Conservation (phyloP, 176 grass and related monocot species). For the Musa schizocarpa region DNA sequence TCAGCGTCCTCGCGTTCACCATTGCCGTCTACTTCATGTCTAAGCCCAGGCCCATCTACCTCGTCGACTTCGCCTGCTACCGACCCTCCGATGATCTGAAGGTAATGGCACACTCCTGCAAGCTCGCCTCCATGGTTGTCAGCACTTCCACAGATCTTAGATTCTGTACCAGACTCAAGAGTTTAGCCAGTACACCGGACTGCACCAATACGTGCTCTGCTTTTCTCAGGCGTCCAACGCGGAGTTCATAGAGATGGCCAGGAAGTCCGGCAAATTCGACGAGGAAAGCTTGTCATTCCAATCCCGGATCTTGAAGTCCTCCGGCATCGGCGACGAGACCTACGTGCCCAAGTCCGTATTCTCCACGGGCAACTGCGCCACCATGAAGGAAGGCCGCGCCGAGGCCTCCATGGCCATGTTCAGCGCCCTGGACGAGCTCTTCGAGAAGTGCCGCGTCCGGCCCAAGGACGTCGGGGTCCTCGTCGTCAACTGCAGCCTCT, state of each 20-base stretch:
- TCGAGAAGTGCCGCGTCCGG: slow-evolving; percentile 76
- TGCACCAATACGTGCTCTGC: no score
- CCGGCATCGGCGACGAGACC: slow-evolving; percentile 82
- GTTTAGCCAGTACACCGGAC: no score
- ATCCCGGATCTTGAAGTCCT: slow-evolving; percentile 62
- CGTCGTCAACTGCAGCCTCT: slow-evolving; percentile 94
- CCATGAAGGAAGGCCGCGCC: slow-evolving; percentile 84
- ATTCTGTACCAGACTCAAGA: no score
- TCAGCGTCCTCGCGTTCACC: slow-evolving; percentile 82
- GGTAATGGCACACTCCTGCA: slow-evolving; percentile 25
- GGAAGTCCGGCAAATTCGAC: slow-evolving; percentile 82
- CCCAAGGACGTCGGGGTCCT: slow-evolving; percentile 82
- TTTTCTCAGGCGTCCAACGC: slow-evolving; percentile 45
- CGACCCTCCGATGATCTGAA: slow-evolving; percentile 80
- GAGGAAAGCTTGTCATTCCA: slow-evolving; percentile 93
- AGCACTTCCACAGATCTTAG: no score
- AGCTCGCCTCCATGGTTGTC: no score
- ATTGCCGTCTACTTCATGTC: slow-evolving; percentile 89
- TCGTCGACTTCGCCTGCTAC: slow-evolving; percentile 88
- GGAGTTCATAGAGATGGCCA: slow-evolving; percentile 68
- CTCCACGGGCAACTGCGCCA: slow-evolving; percentile 70
- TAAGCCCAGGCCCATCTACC: slow-evolving; percentile 67
- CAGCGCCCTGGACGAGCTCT: slow-evolving; percentile 76
- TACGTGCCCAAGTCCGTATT: slow-evolving; percentile 76
- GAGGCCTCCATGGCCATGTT: slow-evolving; percentile 73